phyloP scores from a whole-genome alignment of 2,329 filamentous ascomycete genomes.

The Aspergillus versicolor region DNA sequence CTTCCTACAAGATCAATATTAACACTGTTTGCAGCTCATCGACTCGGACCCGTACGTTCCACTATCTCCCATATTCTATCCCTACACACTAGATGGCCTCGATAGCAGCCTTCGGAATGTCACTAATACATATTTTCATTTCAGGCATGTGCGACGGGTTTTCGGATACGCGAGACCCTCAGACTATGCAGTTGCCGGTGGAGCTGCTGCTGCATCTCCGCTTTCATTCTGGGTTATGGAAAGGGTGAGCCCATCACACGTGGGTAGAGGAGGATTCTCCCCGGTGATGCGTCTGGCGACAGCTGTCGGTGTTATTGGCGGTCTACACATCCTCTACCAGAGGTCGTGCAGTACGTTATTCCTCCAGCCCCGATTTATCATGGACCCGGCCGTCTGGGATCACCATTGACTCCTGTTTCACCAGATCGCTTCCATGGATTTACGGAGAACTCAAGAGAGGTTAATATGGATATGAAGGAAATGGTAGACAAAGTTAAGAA shows the following conservation, averaged over 20 bases:
- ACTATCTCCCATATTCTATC: conserved; percentile 7
- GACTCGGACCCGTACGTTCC: conserved; percentile 90
- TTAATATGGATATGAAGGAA: conserved; percentile 95
- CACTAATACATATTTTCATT: conserved; percentile 28
- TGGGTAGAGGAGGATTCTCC: conserved; percentile 78
- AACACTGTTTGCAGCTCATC: conserved; percentile 70
- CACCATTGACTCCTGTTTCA: conserved; percentile 10
- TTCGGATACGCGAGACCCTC: conserved; percentile 79
- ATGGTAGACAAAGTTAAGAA: conserved; percentile 97
- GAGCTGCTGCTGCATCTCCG: conserved; percentile 70
- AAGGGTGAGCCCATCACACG: conserved; percentile 78
- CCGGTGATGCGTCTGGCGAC: conserved; percentile 77
- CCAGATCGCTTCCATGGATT: conserved; percentile 94
- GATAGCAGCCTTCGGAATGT: neutral
- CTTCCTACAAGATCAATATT: conserved; percentile 14
- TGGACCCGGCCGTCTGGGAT: neutral
- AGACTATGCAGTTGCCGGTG: conserved; percentile 74
- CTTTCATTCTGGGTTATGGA: conserved; percentile 76
- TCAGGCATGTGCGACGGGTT: conserved; percentile 86
- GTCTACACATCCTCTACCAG: conserved; percentile 83
- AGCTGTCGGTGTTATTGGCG: conserved; percentile 70
- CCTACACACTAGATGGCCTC: neutral
- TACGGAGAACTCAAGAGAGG: conserved; percentile 85
- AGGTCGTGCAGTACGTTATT: conserved; percentile 73
- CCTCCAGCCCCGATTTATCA: neutral